Evolutionary conservation across 2,329 filamentous ascomycete genomes (phyloP).

Genomic region (Microsporum ferrugineum): DNA sequence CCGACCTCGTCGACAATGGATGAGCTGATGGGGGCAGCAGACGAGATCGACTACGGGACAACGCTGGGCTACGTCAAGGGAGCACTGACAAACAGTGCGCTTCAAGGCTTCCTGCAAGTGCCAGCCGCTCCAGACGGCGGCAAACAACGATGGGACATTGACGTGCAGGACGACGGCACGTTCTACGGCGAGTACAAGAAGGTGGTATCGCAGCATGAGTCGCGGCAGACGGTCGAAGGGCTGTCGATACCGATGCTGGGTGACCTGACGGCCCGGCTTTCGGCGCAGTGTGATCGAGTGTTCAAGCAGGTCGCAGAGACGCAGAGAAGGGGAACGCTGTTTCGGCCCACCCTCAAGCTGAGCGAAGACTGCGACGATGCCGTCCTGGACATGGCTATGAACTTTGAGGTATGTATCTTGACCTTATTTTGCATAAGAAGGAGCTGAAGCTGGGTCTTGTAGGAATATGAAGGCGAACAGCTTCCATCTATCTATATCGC

Average conservation of each 20-base stretch:
- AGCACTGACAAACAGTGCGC: constrained; percentile 54
- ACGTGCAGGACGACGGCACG: constrained; percentile 27
- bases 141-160: constrained; percentile 30
- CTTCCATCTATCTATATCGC: constrained; percentile 27
- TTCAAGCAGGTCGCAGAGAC: constrained; percentile 59
- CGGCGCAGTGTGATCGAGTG: constrained; percentile 47
- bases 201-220: constrained; percentile 42
- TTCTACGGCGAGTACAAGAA: constrained; percentile 39
- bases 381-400: constrained; percentile 49
- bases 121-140: constrained; percentile 30
- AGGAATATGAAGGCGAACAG: constrained; percentile 18
- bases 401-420: constrained; percentile 32
- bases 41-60: constrained; percentile 59
- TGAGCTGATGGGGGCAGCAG: constrained; percentile 67
- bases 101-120: constrained; percentile 46
- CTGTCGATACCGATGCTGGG: constrained; percentile 50
- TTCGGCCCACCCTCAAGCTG: constrained; percentile 46
- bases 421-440: not conserved
- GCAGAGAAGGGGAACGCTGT: constrained; percentile 56
- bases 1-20: constrained; percentile 47
- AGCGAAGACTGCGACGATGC: constrained; percentile 29
- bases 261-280: constrained; percentile 51
- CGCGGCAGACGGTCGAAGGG: constrained; percentile 38
- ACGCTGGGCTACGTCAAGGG: constrained; percentile 68
- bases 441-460: constrained; percentile 7